These are phyloP conservation scores for Scorias spongiosa DNA, from an alignment of 2,329 filamentous ascomycete species.

Conservation along the genomic window DNA sequence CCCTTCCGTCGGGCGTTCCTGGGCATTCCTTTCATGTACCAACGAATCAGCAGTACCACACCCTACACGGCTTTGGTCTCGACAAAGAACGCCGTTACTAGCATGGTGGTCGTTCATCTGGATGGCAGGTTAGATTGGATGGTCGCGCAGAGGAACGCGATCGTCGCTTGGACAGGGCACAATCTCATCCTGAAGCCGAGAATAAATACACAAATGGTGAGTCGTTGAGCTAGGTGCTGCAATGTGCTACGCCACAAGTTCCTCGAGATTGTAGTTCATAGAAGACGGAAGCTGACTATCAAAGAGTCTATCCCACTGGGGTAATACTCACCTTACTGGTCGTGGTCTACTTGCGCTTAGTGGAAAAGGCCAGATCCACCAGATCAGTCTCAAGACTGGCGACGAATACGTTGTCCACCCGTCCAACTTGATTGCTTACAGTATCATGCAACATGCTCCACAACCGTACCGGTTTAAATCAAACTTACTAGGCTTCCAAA, in stretches of 20 bases:
- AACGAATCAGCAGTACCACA: conserved; percentile 70
- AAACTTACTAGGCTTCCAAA: conserved; percentile 56
- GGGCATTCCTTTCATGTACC: conserved; percentile 89
- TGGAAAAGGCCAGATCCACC: conserved; percentile 79
- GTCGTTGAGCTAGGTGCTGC: conserved; percentile 3
- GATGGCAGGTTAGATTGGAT: conserved; percentile 96
- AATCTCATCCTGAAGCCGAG: conserved; percentile 62
- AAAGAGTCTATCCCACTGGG: conserved; percentile 70
- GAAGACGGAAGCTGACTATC: conserved; percentile 21
- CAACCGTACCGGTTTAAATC: conserved; percentile 78
- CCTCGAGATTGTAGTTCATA: neutral
- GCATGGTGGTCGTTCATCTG: conserved; percentile 74
- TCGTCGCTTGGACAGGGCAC: conserved; percentile 95
- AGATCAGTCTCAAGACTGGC: conserved; percentile 61
- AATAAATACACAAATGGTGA: conserved; percentile 55
- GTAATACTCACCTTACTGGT: conserved; percentile 75
- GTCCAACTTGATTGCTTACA: conserved; percentile 80
- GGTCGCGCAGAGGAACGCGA: conserved; percentile 68
- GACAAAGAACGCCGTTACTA: conserved; percentile 72
- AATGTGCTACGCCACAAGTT: too few relatives aligned
- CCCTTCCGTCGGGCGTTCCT: conserved; percentile 66
- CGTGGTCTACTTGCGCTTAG: conserved; percentile 73
- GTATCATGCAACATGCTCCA: conserved; percentile 56
- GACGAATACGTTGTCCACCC: conserved; percentile 90
- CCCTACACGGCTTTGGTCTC: conserved; percentile 80